Evolutionary conservation across 31 red algal species (phyloP).

Genomic region (Asparagopsis taxiformis): DNA sequence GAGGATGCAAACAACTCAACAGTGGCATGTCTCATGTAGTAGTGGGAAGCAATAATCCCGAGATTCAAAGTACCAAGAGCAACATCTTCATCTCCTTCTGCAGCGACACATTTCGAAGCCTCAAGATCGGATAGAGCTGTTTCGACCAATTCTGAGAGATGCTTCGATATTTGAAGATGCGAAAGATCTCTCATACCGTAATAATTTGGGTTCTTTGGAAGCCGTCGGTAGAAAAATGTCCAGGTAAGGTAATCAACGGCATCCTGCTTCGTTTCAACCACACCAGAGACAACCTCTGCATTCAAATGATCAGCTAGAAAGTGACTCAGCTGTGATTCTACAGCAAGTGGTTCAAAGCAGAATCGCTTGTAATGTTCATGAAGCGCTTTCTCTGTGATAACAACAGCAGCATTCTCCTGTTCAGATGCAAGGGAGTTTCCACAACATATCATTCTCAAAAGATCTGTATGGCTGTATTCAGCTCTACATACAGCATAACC

Average conservation of each 20-base stretch:
- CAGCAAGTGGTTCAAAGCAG: slow-evolving; percentile 69
- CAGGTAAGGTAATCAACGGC: slow-evolving; percentile 93
- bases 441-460: slow-evolving; percentile 70
- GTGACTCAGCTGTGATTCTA: slow-evolving; percentile 74
- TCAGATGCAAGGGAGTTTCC: background rate
- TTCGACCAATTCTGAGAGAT: slow-evolving; percentile 86
- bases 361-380: slow-evolving; percentile 62
- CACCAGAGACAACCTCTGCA: slow-evolving; percentile 81
- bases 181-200: slow-evolving; percentile 74
- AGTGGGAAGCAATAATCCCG: slow-evolving; percentile 88
- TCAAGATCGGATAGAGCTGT: slow-evolving; percentile 72
- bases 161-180: slow-evolving; percentile 69
- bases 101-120: slow-evolving; percentile 80
- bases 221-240: slow-evolving; percentile 93
- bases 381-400: slow-evolving; percentile 71
- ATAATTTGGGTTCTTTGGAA: slow-evolving; percentile 90
- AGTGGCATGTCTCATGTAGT: slow-evolving; percentile 83
- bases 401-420: slow-evolving; percentile 19
- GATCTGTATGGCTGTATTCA: slow-evolving; percentile 66
- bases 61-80: slow-evolving; percentile 74
- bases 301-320: slow-evolving; percentile 87
- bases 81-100: slow-evolving; percentile 66
- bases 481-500: slow-evolving; percentile 51
- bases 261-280: slow-evolving; percentile 89
- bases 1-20: slow-evolving; percentile 84